Base-by-base conservation (phyloP, 805 yeast species). In the Yamadazyma kitorensis region DNA sequence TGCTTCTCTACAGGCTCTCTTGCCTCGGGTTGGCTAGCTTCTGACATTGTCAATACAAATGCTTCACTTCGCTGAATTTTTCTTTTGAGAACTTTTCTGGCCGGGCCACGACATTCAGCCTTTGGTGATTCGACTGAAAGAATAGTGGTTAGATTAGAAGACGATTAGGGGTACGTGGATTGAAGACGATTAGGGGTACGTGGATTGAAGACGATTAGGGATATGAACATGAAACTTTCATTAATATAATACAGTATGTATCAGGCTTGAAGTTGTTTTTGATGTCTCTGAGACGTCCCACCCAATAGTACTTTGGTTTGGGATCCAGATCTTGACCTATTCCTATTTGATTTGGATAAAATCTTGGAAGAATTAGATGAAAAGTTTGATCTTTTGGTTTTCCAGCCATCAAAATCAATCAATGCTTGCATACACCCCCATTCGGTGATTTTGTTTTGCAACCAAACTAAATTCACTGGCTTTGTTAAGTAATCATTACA, bases 401-500 rank as follows among this genome's bases (percentile, higher is more conserved):
- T 78, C 94, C 97, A 93, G 24, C 94, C 91, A 55, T 93, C 96
- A 57, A 84, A 91, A 59, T 91, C 95, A 55, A 91, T 89, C 31
- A 91, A 64, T 1, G 97, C 97, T 61, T 91, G 98, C 98, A 91
- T 91, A 59, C 98, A 91, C 0, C 98, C 98, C 98, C 98, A 93
- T 59, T 91, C 97, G 0, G 88, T 83, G 33, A 93, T 85, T 60
- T 93, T 93, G 52, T 86, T 86, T 50, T 88, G 86, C 29, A 93
- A 68, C 99, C 99, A 93, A 31, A 79, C 86, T 47, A 91, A 68
- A 48, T 88, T 91, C 6, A 93, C 98, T 0, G 99, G 99, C 48
- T 93, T 93, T 7, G 97, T 93, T 47, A 93, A 63, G 62, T 83
- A 93, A 59, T 93, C 99, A 52, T 93, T 93, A 61, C 99, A 93